These are phyloP conservation scores for Plasmodium gallinaceum DNA, from an alignment of 169 alveolate genomes.

Conservation along the genomic window DNA sequence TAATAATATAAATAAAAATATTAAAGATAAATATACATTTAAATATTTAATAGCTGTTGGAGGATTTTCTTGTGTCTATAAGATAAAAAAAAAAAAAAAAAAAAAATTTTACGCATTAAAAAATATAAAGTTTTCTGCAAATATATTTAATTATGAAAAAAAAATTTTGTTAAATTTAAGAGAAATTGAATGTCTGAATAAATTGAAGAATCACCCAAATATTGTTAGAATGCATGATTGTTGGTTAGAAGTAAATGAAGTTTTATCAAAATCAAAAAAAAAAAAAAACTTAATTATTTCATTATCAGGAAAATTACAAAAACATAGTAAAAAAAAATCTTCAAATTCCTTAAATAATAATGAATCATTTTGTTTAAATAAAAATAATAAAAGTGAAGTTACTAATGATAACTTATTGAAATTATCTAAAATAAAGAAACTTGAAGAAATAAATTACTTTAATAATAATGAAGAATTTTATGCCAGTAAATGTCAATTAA, in stretches of 20 bases:
- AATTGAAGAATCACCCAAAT: constrained; percentile 32
- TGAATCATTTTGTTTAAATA: too few relatives aligned
- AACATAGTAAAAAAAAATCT: background rate
- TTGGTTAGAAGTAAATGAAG: constrained; percentile 42
- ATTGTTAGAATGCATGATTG: constrained; percentile 35
- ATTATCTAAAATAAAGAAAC: too few relatives aligned
- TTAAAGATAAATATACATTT: constrained; percentile 45
- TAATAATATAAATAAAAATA: constrained; percentile 16
- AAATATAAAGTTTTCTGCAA: constrained; percentile 42
- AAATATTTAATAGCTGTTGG: constrained; percentile 44
- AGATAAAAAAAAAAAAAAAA: constrained; percentile 22
- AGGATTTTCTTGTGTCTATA: constrained; percentile 60
- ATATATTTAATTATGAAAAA: constrained; percentile 27
- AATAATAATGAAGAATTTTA: too few relatives aligned
- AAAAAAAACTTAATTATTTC: constrained; percentile 11
- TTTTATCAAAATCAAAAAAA: constrained; percentile 16
- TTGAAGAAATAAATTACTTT: too few relatives aligned
- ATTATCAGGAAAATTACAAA: constrained; percentile 6
- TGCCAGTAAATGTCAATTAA: too few relatives aligned
- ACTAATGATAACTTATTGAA: too few relatives aligned
- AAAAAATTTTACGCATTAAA: constrained; percentile 45
- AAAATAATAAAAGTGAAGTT: too few relatives aligned
- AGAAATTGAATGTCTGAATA: constrained; percentile 36
- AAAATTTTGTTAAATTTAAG: constrained; percentile 40
- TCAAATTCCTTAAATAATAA: too few relatives aligned